Conservation (phyloP, 2,329 filamentous ascomycete species). For the Hypoxylon sp. region DNA sequence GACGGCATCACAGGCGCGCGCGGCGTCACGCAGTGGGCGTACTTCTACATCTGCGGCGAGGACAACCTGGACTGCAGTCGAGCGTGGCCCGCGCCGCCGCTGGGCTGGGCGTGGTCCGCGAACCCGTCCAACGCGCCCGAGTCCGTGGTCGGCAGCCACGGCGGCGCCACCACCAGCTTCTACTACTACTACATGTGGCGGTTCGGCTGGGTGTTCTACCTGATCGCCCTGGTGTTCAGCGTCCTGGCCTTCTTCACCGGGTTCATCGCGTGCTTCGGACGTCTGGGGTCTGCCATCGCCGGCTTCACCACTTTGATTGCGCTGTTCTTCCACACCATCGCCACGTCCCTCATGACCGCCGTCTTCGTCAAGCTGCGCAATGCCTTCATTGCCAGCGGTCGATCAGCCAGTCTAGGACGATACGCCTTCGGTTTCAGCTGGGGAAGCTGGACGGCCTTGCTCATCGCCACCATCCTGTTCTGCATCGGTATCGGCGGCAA, state of each 20-base stretch:
- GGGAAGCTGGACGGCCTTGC: conserved; percentile 72
- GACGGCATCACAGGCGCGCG: conserved; percentile 74
- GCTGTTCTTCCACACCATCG: conserved; percentile 73
- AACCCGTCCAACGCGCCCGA: conserved; percentile 55
- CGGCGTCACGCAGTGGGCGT: conserved; percentile 82
- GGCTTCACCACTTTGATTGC: conserved; percentile 66
- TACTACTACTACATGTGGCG: conserved; percentile 85
- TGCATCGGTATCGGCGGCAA: conserved; percentile 66
- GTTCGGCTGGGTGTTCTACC: conserved; percentile 91
- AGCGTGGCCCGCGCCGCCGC: conserved; percentile 68
- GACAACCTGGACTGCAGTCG: conserved; percentile 70
- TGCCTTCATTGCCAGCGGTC: conserved; percentile 65
- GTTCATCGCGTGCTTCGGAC: conserved; percentile 74
- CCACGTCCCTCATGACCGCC: conserved; percentile 76
- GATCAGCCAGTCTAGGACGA: conserved; percentile 67
- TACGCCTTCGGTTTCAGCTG: conserved; percentile 82
- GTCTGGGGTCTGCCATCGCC: conserved; percentile 74
- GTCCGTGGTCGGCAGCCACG: conserved; percentile 62
- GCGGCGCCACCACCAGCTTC: conserved; percentile 61
- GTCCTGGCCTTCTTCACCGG: conserved; percentile 72
- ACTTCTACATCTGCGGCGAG: conserved; percentile 81
- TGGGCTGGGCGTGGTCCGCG: conserved; percentile 75
- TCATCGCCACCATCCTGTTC: conserved; percentile 74
- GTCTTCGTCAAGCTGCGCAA: conserved; percentile 75
- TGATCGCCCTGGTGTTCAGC: conserved; percentile 84